phyloP scores from a whole-genome alignment of 441 rosid genomes.

The Pelargonium cotyledonis region DNA sequence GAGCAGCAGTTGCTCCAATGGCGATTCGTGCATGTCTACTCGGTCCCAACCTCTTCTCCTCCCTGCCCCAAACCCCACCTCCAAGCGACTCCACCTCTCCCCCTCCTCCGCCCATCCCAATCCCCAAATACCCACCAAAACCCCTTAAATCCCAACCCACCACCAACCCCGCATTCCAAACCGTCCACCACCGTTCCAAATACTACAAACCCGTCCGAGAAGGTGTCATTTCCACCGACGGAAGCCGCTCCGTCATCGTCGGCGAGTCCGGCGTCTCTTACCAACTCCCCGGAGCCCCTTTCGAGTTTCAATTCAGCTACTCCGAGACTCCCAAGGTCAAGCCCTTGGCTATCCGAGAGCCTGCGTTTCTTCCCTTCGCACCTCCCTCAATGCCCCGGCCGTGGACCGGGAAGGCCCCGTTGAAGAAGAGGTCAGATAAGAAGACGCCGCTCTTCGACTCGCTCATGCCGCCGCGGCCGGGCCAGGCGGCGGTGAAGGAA shows the following conservation, averaged over 20 bases:
- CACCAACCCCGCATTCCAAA: conserved; percentile 23
- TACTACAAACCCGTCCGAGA: conserved; percentile 67
- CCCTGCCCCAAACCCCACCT: conserved; percentile 53
- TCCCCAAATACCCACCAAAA: conserved; percentile 52
- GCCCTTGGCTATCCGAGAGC: conserved; percentile 80
- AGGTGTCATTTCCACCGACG: conserved; percentile 54
- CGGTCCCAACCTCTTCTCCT: conserved; percentile 48
- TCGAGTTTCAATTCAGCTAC: conserved; percentile 89
- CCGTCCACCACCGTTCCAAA: conserved; percentile 42
- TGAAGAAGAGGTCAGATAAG: neutral
- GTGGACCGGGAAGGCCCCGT: conserved; percentile 42
- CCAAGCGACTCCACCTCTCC: conserved; percentile 30
- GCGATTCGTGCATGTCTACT: neutral
- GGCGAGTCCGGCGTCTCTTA: conserved; percentile 86
- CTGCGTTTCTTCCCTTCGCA: conserved; percentile 80
- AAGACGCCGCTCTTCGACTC: conserved; percentile 70
- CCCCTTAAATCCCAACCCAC: conserved; percentile 20
- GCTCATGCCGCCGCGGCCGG: conserved; percentile 52
- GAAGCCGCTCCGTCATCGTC: conserved; percentile 57
- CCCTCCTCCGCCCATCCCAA: conserved; percentile 45
- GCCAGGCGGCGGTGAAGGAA: conserved; percentile 58
- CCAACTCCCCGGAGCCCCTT: conserved; percentile 82
- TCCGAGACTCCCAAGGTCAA: conserved; percentile 70
- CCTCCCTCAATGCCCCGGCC: conserved; percentile 92
- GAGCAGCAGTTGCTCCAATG: neutral